phyloP scores from a whole-genome alignment of 306 rosid species.

The Glycine tomentella region DNA sequence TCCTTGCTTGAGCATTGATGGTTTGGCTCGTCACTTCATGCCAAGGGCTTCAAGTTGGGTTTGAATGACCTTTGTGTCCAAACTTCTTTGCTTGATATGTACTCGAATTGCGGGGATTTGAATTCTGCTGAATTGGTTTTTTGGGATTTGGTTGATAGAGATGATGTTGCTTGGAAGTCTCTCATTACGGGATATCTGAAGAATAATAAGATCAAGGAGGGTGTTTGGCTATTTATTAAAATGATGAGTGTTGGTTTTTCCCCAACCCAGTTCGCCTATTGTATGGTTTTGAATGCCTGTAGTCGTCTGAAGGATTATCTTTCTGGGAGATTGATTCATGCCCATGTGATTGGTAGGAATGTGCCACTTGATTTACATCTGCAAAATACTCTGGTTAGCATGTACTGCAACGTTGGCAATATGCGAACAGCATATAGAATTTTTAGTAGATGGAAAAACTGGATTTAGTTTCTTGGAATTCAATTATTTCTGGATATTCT shows the following conservation, averaged over 20 bases:
- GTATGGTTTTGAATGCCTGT: slow-evolving; percentile 71
- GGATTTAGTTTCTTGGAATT: slow-evolving; percentile 89
- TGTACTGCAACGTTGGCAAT: slow-evolving; percentile 78
- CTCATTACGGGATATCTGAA: slow-evolving; percentile 69
- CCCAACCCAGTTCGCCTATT: slow-evolving; percentile 74
- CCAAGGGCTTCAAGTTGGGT: slow-evolving; percentile 73
- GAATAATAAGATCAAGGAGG: slow-evolving; percentile 54
- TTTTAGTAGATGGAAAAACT: slow-evolving; percentile 59
- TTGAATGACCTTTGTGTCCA: slow-evolving; percentile 65
- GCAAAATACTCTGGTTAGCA: slow-evolving; percentile 76
- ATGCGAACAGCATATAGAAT: slow-evolving; percentile 55
- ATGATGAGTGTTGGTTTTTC: slow-evolving; percentile 62
- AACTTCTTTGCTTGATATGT: slow-evolving; percentile 79
- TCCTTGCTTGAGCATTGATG: slow-evolving; percentile 60
- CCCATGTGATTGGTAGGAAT: slow-evolving; percentile 59
- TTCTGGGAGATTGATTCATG: slow-evolving; percentile 68
- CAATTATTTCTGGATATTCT: slow-evolving; percentile 78
- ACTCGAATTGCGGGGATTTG: slow-evolving; percentile 71
- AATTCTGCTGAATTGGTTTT: slow-evolving; percentile 65
- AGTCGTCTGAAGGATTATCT: slow-evolving; percentile 56
- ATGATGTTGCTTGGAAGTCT: slow-evolving; percentile 81
- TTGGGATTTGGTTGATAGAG: slow-evolving; percentile 60
- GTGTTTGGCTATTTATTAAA: slow-evolving; percentile 53
- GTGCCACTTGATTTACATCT: slow-evolving; percentile 65
- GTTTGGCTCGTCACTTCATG: slow-evolving; percentile 72